phyloP scores from a whole-genome alignment of 2,329 filamentous ascomycete species.

The Paracoccidioides lutzii region DNA sequence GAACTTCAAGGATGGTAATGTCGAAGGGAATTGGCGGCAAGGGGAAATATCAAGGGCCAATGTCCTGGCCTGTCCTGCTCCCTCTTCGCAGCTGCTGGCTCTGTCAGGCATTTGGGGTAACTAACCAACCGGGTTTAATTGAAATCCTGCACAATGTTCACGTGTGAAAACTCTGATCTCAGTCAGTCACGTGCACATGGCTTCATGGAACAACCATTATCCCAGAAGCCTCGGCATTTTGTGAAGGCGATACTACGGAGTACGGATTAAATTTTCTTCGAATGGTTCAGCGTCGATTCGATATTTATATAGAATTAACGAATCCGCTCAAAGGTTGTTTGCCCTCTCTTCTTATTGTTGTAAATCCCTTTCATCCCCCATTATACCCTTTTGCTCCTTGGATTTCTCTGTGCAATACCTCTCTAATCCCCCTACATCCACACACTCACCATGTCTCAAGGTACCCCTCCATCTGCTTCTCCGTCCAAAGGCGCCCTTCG shows the following conservation, averaged over 20 bases:
- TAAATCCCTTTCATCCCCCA: background rate
- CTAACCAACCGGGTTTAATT: too few species aligned
- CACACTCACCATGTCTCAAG: slow-evolving; percentile 30
- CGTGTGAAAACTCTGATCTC: background rate
- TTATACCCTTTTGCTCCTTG: background rate
- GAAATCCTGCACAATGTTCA: background rate
- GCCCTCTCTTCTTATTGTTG: slow-evolving; percentile 1
- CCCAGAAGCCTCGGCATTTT: slow-evolving; percentile 23
- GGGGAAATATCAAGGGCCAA: too few species aligned
- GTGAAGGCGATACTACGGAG: slow-evolving; percentile 2
- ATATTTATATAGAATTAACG: slow-evolving; percentile 10
- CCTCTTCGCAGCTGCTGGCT: too few species aligned
- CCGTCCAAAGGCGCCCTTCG: background rate
- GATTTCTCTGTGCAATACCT: background rate
- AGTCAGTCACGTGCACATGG: background rate
- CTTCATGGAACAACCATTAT: slow-evolving; percentile 15
- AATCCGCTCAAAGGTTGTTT: slow-evolving; percentile 1
- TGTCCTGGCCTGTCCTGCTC: too few species aligned
- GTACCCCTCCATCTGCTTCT: slow-evolving; percentile 16
- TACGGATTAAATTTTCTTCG: background rate
- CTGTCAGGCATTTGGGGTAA: too few species aligned
- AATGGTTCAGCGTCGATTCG: too few species aligned
- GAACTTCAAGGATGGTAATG: too few species aligned
- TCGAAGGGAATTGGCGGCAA: too few species aligned
- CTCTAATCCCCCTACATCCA: background rate